Evolutionary conservation across 768 basidiomycete genomes (phyloP), one percentile per base, ranked within the genome.

Genomic region (Lentinula aciculospora): DNA sequence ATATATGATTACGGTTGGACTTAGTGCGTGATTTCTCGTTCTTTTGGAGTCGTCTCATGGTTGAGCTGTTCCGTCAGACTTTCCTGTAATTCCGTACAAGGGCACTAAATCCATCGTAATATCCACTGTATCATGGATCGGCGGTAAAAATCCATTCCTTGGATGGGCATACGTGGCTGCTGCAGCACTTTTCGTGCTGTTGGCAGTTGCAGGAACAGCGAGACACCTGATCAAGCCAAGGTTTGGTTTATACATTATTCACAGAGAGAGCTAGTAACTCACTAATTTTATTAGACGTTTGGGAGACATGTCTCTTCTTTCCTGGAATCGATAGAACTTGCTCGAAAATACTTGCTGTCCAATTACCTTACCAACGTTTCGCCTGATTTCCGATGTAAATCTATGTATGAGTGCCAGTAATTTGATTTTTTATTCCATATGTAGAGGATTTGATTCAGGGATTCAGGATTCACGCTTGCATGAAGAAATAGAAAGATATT

Each of bases 91-190:
- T 47, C 81, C 86, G 8, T 99, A 91, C 77, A 85, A 86, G 53
- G 97, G 97, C 42, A 98, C 96, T 9, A 99, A 99, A 72, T 94
- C 94, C 0, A 80, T 99, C 59, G 95, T 99, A 31, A 90, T 99
- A 61, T 94, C 94, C 44, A 98, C 96, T 3, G 94, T 97, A 13
- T 93, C 95, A 1, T 98, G 96, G 95, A 93, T 97, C 68, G 97
- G 97, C 10, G 97, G 97, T 39, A 95, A 96, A 75, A 98, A 99
- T 65, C 86, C 94, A 1, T 99, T 99, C 85, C 79, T 99, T 19
- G 97, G 97, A 7, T 98, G 95, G 94, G 92, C 94, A 2, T 99
- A 99, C 67, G 88, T 99, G 45, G 95, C 88, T 15, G 84, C 94
- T 1, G 85, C 95, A 1, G 83, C 81, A 17, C 78, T 98, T 15